Evolutionary conservation across 129 eudicot genomes (phyloP).

Genomic region (Deinandra increscens): DNA sequence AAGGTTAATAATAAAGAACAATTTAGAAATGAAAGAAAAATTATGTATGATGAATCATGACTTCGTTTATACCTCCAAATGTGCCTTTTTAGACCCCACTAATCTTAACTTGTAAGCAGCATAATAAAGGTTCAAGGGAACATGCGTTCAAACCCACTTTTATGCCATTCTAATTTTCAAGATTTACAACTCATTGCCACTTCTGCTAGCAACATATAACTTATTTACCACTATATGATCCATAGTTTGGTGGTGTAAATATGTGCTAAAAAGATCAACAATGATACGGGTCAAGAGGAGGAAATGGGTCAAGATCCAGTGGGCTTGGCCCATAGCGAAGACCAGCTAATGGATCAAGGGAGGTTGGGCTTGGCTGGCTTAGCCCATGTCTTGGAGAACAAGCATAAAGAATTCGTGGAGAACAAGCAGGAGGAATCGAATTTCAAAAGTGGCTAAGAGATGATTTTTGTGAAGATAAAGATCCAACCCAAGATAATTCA

Average conservation of each 20-base stretch:
- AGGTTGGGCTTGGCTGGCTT: too few species aligned
- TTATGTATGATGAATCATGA: neutral
- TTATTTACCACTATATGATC: slow-evolving; percentile 6
- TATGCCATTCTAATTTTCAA: slow-evolving; percentile 5
- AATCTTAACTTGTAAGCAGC: slow-evolving; percentile 18
- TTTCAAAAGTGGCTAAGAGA: too few species aligned
- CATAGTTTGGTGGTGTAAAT: neutral
- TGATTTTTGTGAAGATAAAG: too few species aligned
- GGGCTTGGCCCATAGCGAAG: too few species aligned
- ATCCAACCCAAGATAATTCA: too few species aligned
- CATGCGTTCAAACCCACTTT: slow-evolving; percentile 19
- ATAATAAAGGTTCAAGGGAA: neutral
- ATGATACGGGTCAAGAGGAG: too few species aligned
- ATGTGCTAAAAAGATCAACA: too few species aligned
- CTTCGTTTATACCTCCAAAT: slow-evolving; percentile 15
- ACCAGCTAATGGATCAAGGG: too few species aligned
- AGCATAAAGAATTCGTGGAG: too few species aligned
- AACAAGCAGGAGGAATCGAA: too few species aligned
- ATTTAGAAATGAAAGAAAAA: neutral
- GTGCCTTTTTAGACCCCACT: slow-evolving; percentile 27
- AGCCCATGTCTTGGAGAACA: too few species aligned
- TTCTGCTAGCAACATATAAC: slow-evolving; percentile 16
- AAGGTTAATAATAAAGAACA: neutral
- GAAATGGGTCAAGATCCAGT: too few species aligned
- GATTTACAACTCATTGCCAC: slow-evolving; percentile 1